Percentiles rank a stretch among this genome's conserved stretches.
Conservation (phyloP, 2,329 filamentous ascomycete genomes). For the Pseudocercospora ulei region DNA sequence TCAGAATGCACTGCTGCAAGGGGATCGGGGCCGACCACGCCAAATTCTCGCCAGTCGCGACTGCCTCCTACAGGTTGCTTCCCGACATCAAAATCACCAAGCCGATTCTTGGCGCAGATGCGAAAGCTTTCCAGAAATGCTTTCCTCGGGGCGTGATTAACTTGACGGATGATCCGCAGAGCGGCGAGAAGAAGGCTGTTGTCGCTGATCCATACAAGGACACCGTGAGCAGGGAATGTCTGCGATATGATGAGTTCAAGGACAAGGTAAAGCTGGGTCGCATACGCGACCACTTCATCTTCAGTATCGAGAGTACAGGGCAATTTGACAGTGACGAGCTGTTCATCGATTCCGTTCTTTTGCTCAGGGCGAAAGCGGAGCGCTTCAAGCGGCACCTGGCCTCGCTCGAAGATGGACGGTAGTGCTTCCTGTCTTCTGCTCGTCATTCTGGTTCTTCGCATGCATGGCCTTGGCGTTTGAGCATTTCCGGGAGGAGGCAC, state of each 20-base stretch:
- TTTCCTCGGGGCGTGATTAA: conserved; percentile 83
- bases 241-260: conserved; percentile 86
- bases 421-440: conserved; percentile 2
- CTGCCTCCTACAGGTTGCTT: conserved; percentile 82
- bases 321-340: conserved; percentile 91
- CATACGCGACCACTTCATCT: conserved; percentile 92
- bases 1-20: conserved; percentile 90
- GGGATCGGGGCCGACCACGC: conserved; percentile 89
- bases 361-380: conserved; percentile 75
- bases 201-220: conserved; percentile 84
- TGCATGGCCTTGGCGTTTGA: conserved; percentile 15
- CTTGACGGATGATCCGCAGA: conserved; percentile 58
- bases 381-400: conserved; percentile 61
- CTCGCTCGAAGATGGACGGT: conserved; percentile 33
- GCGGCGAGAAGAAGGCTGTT: conserved; percentile 75
- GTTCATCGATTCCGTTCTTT: conserved; percentile 78
- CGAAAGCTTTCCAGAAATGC: conserved; percentile 78
- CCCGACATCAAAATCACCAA: conserved; percentile 73
- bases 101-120: conserved; percentile 79
- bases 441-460: neutral
- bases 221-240: conserved; percentile 84
- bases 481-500: neutral
- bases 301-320: conserved; percentile 84
- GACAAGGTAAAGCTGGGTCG: conserved; percentile 90
- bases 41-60: conserved; percentile 94